phyloP scores from a whole-genome alignment of 805 yeast species.

The Candida khao-thaluensis region DNA sequence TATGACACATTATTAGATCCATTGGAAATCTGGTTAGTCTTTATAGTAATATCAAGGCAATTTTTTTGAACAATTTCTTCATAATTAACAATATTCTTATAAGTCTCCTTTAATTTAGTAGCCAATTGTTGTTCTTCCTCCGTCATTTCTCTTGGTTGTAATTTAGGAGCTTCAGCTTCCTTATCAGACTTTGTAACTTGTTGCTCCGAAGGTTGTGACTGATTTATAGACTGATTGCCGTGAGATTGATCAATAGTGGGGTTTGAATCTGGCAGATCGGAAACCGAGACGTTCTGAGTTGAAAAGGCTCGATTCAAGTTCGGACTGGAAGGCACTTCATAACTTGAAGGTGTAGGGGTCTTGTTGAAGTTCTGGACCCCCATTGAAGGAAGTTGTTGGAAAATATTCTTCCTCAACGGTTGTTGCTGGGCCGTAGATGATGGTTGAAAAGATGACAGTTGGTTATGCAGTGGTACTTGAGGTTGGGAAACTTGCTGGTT shows the following conservation, averaged over 20 bases:
- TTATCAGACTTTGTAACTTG: conserved; percentile 1
- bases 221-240: conserved; percentile 1
- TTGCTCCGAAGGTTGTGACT: not conserved
- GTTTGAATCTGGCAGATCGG: conserved; percentile 43
- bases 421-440: conserved; percentile 2
- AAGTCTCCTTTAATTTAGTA: conserved; percentile 70
- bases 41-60: conserved; percentile 56
- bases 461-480: not conserved
- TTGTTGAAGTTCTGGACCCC: conserved; percentile 20
- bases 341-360: conserved; percentile 43
- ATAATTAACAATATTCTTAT: conserved; percentile 62
- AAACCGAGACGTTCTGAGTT: conserved; percentile 36
- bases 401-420: conserved; percentile 18
- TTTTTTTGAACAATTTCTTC: conserved; percentile 71
- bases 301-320: conserved; percentile 24
- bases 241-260: conserved; percentile 22
- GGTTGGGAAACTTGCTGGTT: not conserved
- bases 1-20: conserved; percentile 6
- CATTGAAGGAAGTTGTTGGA: conserved; percentile 15
- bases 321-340: conserved; percentile 43
- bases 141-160: conserved; percentile 36
- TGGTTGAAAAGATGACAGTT: not conserved
- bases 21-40: conserved; percentile 40
- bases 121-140: conserved; percentile 68
- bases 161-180: not conserved